Conservation (phyloP, 371 early-diverging fungal species). For the Lichtheimia hyalospora region DNA sequence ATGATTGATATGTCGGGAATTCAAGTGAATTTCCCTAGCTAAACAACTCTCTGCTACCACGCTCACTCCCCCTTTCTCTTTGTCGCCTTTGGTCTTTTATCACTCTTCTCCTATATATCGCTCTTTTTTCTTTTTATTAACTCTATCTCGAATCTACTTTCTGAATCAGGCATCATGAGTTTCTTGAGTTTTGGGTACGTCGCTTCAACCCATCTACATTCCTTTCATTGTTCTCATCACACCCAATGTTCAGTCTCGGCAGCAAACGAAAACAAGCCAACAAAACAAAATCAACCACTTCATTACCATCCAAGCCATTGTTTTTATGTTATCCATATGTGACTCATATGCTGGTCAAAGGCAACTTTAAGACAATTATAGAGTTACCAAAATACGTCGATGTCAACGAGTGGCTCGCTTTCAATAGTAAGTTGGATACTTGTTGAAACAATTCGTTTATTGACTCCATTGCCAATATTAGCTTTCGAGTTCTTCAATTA, state of each 20-base stretch:
- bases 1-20: too few relatives aligned
- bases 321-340: constrained; percentile 78
- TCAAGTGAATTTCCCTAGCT: neutral
- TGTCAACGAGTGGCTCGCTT: constrained; percentile 92
- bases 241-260: constrained; percentile 31
- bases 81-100: neutral
- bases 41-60: neutral
- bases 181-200: constrained; percentile 40
- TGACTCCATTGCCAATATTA: constrained; percentile 14
- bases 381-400: constrained; percentile 90
- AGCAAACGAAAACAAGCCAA: constrained; percentile 35
- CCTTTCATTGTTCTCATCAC: neutral
- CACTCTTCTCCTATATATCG: neutral
- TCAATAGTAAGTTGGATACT: constrained; percentile 67
- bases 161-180: constrained; percentile 23
- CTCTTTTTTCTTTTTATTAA: neutral
- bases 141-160: neutral
- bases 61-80: neutral
- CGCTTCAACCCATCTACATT: constrained; percentile 15
- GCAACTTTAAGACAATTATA: constrained; percentile 86
- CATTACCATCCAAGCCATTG: constrained; percentile 57
- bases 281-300: constrained; percentile 45
- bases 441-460: too few relatives aligned
- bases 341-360: constrained; percentile 85
- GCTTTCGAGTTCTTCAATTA: constrained; percentile 95